These are phyloP conservation scores for Triticum dicoccoides DNA, from an alignment of 176 grass and related monocot genomes.

Conservation along the genomic window DNA sequence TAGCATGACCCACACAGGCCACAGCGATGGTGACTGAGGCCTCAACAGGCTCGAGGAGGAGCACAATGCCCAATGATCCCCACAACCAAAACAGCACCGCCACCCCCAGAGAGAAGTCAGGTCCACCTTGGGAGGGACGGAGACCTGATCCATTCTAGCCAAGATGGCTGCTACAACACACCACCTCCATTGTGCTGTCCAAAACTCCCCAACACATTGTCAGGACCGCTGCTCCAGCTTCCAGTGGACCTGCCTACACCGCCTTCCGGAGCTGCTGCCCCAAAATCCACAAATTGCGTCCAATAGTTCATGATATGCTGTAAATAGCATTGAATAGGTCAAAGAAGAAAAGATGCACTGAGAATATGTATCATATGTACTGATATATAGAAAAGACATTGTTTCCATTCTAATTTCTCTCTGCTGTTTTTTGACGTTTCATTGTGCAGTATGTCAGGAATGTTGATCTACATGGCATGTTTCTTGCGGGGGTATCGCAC, in stretches of 20 bases:
- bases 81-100: neutral
- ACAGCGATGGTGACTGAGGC: neutral
- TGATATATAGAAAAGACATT: neutral
- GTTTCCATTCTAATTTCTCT: neutral
- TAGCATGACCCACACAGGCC: neutral
- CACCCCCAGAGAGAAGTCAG: neutral
- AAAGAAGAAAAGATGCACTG: neutral
- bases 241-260: neutral
- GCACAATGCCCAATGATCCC: neutral
- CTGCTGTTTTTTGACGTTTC: slow-evolving; percentile 8
- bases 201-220: neutral
- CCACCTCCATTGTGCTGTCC: neutral
- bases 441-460: slow-evolving; percentile 33
- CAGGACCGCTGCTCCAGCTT: neutral
- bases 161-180: neutral
- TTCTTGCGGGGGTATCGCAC: slow-evolving; percentile 18
- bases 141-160: neutral
- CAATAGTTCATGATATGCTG: neutral
- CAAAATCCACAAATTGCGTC: neutral
- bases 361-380: slow-evolving; percentile 1
- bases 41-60: neutral
- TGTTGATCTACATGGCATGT: slow-evolving; percentile 32
- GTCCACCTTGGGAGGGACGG: neutral
- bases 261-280: neutral
- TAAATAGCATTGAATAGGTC: neutral